These are phyloP conservation scores for Aureobasidium uvarum DNA, from an alignment of 2,329 filamentous ascomycete species.

Conservation along the genomic window DNA sequence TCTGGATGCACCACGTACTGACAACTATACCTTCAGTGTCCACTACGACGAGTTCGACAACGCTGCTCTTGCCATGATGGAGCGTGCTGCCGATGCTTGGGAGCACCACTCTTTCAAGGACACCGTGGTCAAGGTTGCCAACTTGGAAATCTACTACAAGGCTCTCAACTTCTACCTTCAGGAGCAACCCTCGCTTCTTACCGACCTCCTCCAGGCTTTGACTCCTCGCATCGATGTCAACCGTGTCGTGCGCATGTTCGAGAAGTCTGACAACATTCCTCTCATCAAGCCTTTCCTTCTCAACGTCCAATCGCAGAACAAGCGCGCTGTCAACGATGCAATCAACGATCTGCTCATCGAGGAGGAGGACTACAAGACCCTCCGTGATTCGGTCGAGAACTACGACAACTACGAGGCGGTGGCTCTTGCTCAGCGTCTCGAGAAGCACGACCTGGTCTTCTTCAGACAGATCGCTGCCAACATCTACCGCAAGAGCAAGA, in stretches of 20 bases:
- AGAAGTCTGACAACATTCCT: conserved; percentile 96
- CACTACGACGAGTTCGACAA: conserved; percentile 99
- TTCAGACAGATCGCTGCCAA: conserved; percentile 98
- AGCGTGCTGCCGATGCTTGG: conserved; percentile 95
- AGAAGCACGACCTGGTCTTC: conserved; percentile 98
- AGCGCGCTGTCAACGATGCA: conserved; percentile 95
- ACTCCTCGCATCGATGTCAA: conserved; percentile 97
- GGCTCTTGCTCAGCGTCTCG: conserved; percentile 83
- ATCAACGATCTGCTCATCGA: conserved; percentile 98
- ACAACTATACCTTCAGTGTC: conserved; percentile 46
- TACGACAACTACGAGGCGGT: conserved; percentile 99
- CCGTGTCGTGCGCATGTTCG: conserved; percentile 98
- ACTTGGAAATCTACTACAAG: conserved; percentile 98
- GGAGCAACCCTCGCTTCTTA: conserved; percentile 91
- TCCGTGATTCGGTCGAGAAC: conserved; percentile 95
- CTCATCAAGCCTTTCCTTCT: conserved; percentile 98
- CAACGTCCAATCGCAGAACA: conserved; percentile 95
- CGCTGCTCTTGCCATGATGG: conserved; percentile 94
- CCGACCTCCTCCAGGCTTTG: conserved; percentile 88
- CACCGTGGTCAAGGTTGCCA: conserved; percentile 94
- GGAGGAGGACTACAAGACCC: conserved; percentile 98
- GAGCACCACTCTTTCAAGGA: conserved; percentile 99
- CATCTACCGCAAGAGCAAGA: conserved; percentile 99
- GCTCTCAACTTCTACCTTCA: conserved; percentile 96
- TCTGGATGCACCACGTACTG: neutral